Conservation (phyloP, 305 asterid genomes). For the Fraxinus albicans region DNA sequence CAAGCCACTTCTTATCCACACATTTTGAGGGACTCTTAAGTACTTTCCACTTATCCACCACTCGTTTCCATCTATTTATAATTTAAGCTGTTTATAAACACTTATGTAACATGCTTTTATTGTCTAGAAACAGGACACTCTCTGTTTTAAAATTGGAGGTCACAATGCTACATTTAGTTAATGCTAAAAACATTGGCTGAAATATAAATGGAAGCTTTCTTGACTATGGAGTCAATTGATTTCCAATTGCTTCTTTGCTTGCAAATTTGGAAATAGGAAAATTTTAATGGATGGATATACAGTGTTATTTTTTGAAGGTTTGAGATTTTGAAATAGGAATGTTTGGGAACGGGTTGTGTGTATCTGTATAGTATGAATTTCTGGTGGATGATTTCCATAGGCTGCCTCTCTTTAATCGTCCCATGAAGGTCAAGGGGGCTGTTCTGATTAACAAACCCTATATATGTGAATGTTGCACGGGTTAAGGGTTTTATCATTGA, state of each 20-base stretch:
- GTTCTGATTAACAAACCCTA: background rate
- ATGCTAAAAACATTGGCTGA: background rate
- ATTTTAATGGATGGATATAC: background rate
- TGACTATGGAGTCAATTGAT: background rate
- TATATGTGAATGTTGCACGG: background rate
- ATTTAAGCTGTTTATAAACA: background rate
- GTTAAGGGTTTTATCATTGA: background rate
- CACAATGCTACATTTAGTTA: background rate
- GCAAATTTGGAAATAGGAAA: background rate
- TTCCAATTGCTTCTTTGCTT: background rate
- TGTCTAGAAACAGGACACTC: background rate
- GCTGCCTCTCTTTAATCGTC: background rate
- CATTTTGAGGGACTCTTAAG: slow-evolving; percentile 75
- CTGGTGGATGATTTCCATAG: background rate
- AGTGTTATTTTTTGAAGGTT: background rate
- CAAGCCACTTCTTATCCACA: slow-evolving; percentile 14
- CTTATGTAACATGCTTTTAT: background rate
- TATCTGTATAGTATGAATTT: background rate
- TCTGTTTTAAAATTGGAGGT: background rate
- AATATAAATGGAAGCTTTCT: background rate
- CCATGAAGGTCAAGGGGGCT: background rate
- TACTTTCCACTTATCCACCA: slow-evolving; percentile 26
- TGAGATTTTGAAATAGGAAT: background rate
- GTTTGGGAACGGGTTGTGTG: background rate
- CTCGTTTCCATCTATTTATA: slow-evolving; percentile 23